These are phyloP conservation scores for Ailanthus altissimus DNA, from an alignment of 345 rosid genomes.

Conservation along the genomic window DNA sequence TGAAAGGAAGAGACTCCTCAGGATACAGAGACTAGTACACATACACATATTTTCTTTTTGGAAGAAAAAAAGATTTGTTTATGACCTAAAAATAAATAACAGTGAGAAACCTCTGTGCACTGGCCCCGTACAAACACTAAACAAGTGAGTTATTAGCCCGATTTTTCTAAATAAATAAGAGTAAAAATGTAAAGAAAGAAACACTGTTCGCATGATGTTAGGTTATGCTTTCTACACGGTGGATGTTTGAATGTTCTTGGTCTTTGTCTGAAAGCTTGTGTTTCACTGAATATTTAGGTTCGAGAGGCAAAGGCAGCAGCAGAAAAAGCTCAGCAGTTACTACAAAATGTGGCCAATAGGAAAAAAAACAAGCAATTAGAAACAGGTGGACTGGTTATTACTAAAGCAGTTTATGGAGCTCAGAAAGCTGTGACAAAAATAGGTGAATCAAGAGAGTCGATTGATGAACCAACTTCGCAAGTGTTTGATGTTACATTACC, in stretches of 20 bases:
- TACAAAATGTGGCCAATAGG: slow-evolving; percentile 76
- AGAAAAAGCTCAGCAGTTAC: slow-evolving; percentile 75
- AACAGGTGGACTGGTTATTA: slow-evolving; percentile 71
- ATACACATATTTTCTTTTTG: too few species aligned
- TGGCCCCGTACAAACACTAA: neutral
- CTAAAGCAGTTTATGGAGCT: slow-evolving; percentile 73
- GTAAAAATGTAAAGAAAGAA: neutral
- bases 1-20: neutral
- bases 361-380: slow-evolving; percentile 73
- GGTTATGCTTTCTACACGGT: neutral
- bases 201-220: slow-evolving; percentile 8
- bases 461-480: slow-evolving; percentile 48
- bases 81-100: neutral
- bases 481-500: slow-evolving; percentile 80
- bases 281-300: slow-evolving; percentile 49
- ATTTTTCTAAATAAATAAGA: neutral
- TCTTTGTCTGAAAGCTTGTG: neutral
- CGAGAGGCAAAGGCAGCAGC: slow-evolving; percentile 71
- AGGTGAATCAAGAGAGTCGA: slow-evolving; percentile 35
- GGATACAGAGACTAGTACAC: neutral
- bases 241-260: neutral
- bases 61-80: neutral
- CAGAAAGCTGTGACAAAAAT: slow-evolving; percentile 54
- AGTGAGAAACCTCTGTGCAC: neutral
- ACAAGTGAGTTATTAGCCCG: neutral